Conservation (phyloP, 169 alveolate species). For the Plasmodium sp. region DNA sequence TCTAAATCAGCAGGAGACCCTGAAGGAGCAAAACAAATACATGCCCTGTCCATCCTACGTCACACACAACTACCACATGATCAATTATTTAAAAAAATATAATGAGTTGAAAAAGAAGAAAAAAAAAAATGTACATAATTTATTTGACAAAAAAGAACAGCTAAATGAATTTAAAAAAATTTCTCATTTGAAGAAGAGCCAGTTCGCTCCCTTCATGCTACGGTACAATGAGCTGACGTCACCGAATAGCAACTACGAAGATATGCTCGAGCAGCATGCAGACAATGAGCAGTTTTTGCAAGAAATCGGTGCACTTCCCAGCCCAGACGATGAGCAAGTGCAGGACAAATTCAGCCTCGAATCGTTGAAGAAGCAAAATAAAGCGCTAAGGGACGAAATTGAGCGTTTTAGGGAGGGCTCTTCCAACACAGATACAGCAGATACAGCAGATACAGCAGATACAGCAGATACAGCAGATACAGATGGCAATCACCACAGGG, state of each 20-base stretch:
- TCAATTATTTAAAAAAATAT: constrained; percentile 34
- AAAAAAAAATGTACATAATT: constrained; percentile 61
- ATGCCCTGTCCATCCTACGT: constrained; percentile 46
- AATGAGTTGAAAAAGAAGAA: constrained; percentile 51
- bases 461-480: neutral
- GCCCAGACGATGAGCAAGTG: neutral
- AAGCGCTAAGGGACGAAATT: constrained; percentile 43
- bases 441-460: neutral
- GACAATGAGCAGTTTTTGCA: constrained; percentile 19
- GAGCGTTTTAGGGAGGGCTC: neutral
- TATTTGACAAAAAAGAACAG: constrained; percentile 50
- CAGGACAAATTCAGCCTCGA: neutral
- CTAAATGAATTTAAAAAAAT: constrained; percentile 20
- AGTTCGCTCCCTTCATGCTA: constrained; percentile 15
- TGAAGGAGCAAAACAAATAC: constrained; percentile 64
- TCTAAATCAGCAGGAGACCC: constrained; percentile 46
- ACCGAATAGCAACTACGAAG: constrained; percentile 39
- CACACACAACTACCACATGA: constrained; percentile 44
- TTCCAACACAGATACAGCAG: neutral
- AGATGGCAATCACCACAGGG: neutral
- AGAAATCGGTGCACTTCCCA: constrained; percentile 5
- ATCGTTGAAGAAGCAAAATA: constrained; percentile 25
- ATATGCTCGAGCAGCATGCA: constrained; percentile 42
- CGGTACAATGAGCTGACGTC: constrained; percentile 37
- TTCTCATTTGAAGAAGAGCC: constrained; percentile 22